A percentile compares a stretch with the other conserved stretches of the same genome.
Conservation (phyloP, 2,329 filamentous ascomycete genomes). For the Onygenales sp. region DNA sequence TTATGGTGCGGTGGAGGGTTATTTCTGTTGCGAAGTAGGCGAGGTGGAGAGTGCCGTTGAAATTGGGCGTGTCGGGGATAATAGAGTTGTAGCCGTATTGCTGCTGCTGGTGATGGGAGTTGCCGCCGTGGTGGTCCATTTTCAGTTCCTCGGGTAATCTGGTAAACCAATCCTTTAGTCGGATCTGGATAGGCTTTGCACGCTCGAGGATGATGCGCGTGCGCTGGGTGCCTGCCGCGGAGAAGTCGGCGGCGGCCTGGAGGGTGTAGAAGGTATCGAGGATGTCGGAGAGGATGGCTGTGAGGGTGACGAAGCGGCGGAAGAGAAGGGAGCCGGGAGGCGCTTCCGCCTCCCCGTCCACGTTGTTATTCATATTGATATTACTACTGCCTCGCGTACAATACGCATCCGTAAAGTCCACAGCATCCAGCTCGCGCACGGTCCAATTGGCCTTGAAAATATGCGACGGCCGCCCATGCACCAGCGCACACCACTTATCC, state of each 20-base stretch:
- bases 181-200: slow-evolving; percentile 45
- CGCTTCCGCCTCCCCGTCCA: no score
- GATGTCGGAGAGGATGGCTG: slow-evolving; percentile 43
- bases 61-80: slow-evolving; percentile 15
- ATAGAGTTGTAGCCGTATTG: background rate
- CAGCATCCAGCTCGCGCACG: slow-evolving; percentile 42
- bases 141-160: slow-evolving; percentile 39
- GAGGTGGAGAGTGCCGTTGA: slow-evolving; percentile 67
- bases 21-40: slow-evolving; percentile 94
- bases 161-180: slow-evolving; percentile 44
- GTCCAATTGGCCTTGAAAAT: slow-evolving; percentile 65
- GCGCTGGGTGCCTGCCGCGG: slow-evolving; percentile 31
- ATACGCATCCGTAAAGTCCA: slow-evolving; percentile 33
- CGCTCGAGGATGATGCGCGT: slow-evolving; percentile 42
- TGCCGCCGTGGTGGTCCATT: slow-evolving; percentile 33
- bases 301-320: slow-evolving; percentile 43
- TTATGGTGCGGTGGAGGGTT: slow-evolving; percentile 81
- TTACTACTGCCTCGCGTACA: slow-evolving; percentile 17
- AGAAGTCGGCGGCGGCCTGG: slow-evolving; percentile 36
- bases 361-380: slow-evolving; percentile 19
- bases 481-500: slow-evolving; percentile 81
- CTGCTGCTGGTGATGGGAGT: background rate
- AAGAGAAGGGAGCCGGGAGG: slow-evolving; percentile 31
- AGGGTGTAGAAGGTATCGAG: slow-evolving; percentile 44
- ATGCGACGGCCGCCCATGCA: slow-evolving; percentile 78